Percentiles rank a stretch among this genome's conserved stretches.
Evolutionary conservation across 1,284 basidiomycete species (phyloP).

Genomic region (Calocybe gambosa): DNA sequence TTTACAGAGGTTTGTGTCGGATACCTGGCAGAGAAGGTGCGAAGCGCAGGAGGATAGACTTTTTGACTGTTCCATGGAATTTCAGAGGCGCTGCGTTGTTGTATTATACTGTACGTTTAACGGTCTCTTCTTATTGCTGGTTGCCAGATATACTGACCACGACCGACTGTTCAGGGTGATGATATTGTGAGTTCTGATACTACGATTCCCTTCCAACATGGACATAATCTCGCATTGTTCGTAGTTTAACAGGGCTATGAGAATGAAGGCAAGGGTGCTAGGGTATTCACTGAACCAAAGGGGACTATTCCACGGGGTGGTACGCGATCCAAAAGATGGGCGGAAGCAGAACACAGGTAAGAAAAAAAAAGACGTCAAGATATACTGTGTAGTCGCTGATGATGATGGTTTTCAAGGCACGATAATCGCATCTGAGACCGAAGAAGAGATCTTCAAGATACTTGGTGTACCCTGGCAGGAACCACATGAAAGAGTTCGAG

Average conservation of each 20-base stretch:
- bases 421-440: conserved; percentile 76
- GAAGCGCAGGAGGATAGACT: conserved; percentile 72
- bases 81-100: conserved; percentile 79
- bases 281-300: conserved; percentile 86
- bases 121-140: too few species aligned
- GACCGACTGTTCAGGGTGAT: too few species aligned
- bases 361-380: conserved; percentile 16
- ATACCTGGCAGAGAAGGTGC: conserved; percentile 32
- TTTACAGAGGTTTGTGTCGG: conserved; percentile 77
- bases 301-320: conserved; percentile 66
- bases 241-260: conserved; percentile 86
- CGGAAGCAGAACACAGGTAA: conserved; percentile 63
- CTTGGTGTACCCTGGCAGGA: conserved; percentile 76
- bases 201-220: not conserved
- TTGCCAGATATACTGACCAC: too few species aligned
- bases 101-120: conserved; percentile 73
- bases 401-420: conserved; percentile 39
- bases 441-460: conserved; percentile 77
- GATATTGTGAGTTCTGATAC: conserved; percentile 57
- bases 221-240: conserved; percentile 1
- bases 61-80: conserved; percentile 73
- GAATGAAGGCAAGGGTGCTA: conserved; percentile 75
- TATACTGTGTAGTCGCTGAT: not conserved
- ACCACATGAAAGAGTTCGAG: conserved; percentile 61
- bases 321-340: conserved; percentile 62